Percentiles rank a stretch among this genome's conserved stretches.
Evolutionary conservation across 768 basidiomycete species (phyloP).

Genomic region (Macrolepiota albuminosa): DNA sequence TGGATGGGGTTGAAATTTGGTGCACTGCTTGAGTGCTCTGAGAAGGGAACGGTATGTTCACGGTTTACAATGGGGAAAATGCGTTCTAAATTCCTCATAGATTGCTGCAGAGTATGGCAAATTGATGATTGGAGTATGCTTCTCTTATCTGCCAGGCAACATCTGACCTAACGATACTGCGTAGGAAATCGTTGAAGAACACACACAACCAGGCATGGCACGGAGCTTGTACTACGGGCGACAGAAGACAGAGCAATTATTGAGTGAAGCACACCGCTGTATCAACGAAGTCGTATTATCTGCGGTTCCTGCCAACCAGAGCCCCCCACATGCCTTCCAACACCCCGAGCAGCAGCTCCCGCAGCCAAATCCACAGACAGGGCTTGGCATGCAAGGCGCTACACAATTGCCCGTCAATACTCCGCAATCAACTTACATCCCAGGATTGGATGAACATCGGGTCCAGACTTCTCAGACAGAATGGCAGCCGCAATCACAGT

Average conservation of each 20-base stretch:
- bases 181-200: constrained; percentile 78
- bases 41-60: constrained; percentile 63
- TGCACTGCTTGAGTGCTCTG: constrained; percentile 76
- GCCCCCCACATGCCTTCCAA: constrained; percentile 1
- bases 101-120: constrained; percentile 55
- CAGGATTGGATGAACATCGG: not conserved
- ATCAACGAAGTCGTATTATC: constrained; percentile 50
- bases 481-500: constrained; percentile 6
- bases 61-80: not conserved
- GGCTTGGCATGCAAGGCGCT: not conserved
- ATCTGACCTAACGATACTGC: not conserved
- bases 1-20: constrained; percentile 88
- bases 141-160: not conserved
- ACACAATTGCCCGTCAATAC: constrained; percentile 5
- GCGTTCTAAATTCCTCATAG: constrained; percentile 21
- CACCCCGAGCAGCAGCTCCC: constrained; percentile 1
- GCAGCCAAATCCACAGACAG: not conserved
- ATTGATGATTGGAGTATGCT: constrained; percentile 39
- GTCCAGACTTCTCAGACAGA: constrained; percentile 7
- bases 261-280: constrained; percentile 57
- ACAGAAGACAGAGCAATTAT: constrained; percentile 52
- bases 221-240: constrained; percentile 71
- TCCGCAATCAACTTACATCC: constrained; percentile 4
- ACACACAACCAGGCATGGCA: constrained; percentile 74
- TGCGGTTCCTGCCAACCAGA: constrained; percentile 25